phyloP scores from a whole-genome alignment of 2,329 filamentous ascomycete species.

The Lomentospora prolificans region DNA sequence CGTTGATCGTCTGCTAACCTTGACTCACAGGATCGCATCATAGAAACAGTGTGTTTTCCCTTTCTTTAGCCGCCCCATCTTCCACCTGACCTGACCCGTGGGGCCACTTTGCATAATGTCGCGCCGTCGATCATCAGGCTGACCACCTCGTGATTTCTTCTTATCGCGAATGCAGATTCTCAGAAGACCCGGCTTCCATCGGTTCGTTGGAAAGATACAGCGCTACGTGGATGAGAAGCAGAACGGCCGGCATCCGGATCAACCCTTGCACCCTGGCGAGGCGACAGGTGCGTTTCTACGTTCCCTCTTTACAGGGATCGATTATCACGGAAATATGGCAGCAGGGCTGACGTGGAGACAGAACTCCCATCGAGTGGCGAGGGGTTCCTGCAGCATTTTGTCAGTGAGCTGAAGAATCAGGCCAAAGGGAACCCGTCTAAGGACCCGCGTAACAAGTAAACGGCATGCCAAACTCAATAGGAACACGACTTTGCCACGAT shows the following conservation, averaged over 20 bases:
- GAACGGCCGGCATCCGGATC: conserved; percentile 38
- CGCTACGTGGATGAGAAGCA: conserved; percentile 36
- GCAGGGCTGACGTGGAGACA: conserved; percentile 22
- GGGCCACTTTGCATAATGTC: not conserved
- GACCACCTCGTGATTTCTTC: not conserved
- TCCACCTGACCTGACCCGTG: not conserved
- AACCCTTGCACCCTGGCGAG: conserved; percentile 41
- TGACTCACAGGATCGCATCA: not conserved
- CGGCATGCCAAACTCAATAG: too few relatives aligned
- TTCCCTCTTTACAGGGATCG: too few relatives aligned
- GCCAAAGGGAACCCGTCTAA: conserved; percentile 28
- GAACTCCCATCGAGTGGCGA: conserved; percentile 15
- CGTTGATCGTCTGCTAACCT: not conserved
- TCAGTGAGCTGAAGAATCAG: conserved; percentile 42
- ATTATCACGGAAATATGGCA: too few relatives aligned
- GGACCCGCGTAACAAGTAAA: too few relatives aligned
- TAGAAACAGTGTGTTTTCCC: not conserved
- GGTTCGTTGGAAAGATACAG: conserved; percentile 42
- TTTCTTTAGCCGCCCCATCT: not conserved
- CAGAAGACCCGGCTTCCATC: conserved; percentile 39
- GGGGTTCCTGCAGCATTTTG: conserved; percentile 36
- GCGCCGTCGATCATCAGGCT: not conserved
- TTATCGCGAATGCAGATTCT: conserved; percentile 29
- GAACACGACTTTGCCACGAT: too few relatives aligned
- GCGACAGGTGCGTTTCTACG: conserved; percentile 31